Conservation (phyloP, 306 rosid genomes). For the Citrullus amarus region DNA sequence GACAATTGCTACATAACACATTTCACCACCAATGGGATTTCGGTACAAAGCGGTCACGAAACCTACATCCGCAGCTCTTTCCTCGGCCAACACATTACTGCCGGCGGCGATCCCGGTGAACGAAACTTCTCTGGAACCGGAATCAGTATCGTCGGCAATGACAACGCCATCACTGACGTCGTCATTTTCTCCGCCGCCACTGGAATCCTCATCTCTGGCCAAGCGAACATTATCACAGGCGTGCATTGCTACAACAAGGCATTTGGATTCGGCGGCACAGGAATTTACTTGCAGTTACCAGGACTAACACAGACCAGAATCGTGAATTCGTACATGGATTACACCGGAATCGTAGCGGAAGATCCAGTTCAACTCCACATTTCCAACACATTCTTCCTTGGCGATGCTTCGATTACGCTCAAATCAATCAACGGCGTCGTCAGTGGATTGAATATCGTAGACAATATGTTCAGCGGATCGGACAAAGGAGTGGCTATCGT, state of each 20-base stretch:
- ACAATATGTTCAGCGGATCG: constrained; percentile 75
- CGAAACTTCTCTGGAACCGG: constrained; percentile 69
- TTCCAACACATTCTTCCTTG: constrained; percentile 67
- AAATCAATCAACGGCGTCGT: constrained; percentile 59
- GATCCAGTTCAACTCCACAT: constrained; percentile 84
- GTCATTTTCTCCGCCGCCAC: constrained; percentile 63
- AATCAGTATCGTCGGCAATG: constrained; percentile 56
- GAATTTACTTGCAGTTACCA: constrained; percentile 54
- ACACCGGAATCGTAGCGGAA: constrained; percentile 74
- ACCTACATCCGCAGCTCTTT: constrained; percentile 71
- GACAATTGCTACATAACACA: constrained; percentile 85
- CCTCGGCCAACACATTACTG: constrained; percentile 88
- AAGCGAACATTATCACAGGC: constrained; percentile 59
- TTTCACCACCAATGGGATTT: constrained; percentile 63
- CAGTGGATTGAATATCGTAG: constrained; percentile 55
- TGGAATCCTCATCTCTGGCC: constrained; percentile 58
- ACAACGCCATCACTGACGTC: constrained; percentile 75
- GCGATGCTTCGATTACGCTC: constrained; percentile 56
- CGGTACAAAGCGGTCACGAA: constrained; percentile 69
- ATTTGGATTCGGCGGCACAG: constrained; percentile 73
- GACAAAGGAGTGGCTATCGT: constrained; percentile 48
- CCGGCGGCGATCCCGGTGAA: constrained; percentile 48
- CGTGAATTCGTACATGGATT: constrained; percentile 79
- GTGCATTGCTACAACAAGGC: constrained; percentile 96
- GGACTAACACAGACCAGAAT: constrained; percentile 78